Evolutionary conservation across 108 stramenopile genomes (phyloP).

Genomic region (Stephanodiscus triporus): DNA sequence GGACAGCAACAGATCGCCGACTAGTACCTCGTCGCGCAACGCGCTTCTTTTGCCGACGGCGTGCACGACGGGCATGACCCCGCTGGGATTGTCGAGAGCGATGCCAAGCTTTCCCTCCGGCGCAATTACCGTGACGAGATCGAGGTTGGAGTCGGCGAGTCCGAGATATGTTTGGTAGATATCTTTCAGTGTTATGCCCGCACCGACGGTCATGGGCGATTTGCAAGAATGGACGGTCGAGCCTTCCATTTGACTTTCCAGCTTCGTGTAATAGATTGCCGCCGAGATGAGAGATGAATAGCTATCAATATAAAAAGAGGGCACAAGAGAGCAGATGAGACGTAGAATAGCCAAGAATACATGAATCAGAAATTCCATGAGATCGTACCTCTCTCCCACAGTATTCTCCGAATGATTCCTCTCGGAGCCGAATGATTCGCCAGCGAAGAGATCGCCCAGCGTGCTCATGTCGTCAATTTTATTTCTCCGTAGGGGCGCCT

Average conservation of each 20-base stretch:
- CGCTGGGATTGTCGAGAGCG: conserved; percentile 85
- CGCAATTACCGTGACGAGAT: conserved; percentile 44
- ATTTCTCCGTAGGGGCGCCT: not conserved
- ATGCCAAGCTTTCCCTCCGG: conserved; percentile 80
- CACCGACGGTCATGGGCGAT: conserved; percentile 28
- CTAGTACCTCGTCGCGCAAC: conserved; percentile 62
- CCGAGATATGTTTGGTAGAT: conserved; percentile 16
- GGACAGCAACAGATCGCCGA: conserved; percentile 79
- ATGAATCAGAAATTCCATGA: no score
- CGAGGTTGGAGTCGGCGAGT: conserved; percentile 21
- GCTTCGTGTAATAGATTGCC: no score
- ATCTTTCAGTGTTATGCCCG: conserved; percentile 40
- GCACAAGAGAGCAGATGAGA: conserved; percentile 25
- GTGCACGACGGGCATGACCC: conserved; percentile 76
- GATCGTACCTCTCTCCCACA: not conserved
- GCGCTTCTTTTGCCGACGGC: conserved; percentile 82
- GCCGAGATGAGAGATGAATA: no score
- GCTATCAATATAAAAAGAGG: no score
- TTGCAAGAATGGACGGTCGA: conserved; percentile 16
- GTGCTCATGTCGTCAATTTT: not conserved
- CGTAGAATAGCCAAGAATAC: not conserved
- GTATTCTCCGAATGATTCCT: not conserved
- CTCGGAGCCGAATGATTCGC: not conserved
- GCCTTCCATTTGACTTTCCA: conserved; percentile 32
- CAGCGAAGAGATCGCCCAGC: not conserved